Evolutionary conservation across 495 filamentous ascomycete genomes (phyloP).

Genomic region (Sordaria brevicollis): DNA sequence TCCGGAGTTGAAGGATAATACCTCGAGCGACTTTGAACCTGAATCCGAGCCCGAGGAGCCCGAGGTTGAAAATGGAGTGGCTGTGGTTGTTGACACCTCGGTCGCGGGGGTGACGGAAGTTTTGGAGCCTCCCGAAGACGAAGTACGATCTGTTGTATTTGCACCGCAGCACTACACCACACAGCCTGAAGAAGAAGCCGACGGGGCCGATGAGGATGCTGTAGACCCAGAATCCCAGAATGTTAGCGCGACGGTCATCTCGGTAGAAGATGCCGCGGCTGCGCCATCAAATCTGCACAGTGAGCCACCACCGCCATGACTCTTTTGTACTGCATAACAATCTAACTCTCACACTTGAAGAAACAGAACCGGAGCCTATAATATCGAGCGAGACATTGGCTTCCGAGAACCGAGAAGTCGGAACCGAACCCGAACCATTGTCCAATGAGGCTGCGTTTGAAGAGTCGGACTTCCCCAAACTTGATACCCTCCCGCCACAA

Average conservation of each 20-base stretch:
- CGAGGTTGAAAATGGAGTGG: neutral
- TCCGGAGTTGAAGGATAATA: conserved; percentile 8
- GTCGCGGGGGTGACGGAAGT: neutral
- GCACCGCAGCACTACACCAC: neutral
- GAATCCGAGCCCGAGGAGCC: conserved; percentile 15
- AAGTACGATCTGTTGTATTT: neutral
- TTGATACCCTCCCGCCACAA: conserved; percentile 7
- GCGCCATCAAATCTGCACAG: neutral
- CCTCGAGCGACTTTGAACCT: neutral
- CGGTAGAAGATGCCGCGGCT: neutral
- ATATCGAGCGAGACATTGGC: neutral
- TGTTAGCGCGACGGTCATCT: neutral
- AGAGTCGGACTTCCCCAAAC: conserved; percentile 15
- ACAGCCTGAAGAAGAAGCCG: neutral
- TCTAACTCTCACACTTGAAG: neutral
- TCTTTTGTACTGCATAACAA: neutral
- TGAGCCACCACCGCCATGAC: conserved; percentile 1
- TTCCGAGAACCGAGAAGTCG: conserved; percentile 3
- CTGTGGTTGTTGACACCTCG: neutral
- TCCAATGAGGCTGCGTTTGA: neutral
- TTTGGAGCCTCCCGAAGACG: neutral
- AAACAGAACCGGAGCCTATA: neutral
- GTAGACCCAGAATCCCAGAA: neutral
- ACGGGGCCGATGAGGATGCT: neutral
- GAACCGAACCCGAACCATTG: conserved; percentile 7